phyloP scores from a whole-genome alignment of 768 basidiomycete species.

The Kwoniella sp. region DNA sequence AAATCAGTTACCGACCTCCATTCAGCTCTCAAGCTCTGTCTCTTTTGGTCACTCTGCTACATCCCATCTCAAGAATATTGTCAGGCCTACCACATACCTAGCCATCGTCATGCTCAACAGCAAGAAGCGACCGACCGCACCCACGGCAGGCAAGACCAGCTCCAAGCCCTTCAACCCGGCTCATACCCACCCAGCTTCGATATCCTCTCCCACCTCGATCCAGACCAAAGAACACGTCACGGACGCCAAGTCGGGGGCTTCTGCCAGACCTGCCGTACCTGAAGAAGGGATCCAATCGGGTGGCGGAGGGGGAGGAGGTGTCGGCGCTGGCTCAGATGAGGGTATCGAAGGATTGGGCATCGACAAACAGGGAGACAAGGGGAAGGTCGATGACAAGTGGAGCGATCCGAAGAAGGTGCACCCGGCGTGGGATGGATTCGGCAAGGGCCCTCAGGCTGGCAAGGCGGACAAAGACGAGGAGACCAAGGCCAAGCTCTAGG shows the following conservation, averaged over 20 bases:
- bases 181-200: conserved; percentile 20
- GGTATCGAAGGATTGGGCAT: conserved; percentile 8
- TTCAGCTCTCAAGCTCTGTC: neutral
- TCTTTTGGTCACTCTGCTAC: neutral
- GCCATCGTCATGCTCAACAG: conserved; percentile 2
- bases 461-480: neutral
- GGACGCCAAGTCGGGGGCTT: neutral
- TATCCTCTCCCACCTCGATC: conserved; percentile 11
- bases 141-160: neutral
- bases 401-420: conserved; percentile 26
- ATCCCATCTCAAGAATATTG: neutral
- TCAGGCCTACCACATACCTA: too few species aligned
- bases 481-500: conserved; percentile 20
- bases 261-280: neutral
- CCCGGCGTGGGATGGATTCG: conserved; percentile 34
- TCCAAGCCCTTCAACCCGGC: conserved; percentile 11
- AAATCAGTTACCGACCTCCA: conserved; percentile 2
- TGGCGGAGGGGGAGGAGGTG: conserved; percentile 24
- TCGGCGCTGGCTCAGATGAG: conserved; percentile 13
- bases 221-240: conserved; percentile 7
- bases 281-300: conserved; percentile 16
- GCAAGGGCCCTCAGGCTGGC: conserved; percentile 3
- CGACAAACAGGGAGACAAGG: neutral
- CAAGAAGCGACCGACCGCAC: conserved; percentile 6
- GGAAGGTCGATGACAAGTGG: conserved; percentile 4